phyloP scores from a whole-genome alignment of 2,329 filamentous ascomycete species.

The Aspergillus eucalypticola region DNA sequence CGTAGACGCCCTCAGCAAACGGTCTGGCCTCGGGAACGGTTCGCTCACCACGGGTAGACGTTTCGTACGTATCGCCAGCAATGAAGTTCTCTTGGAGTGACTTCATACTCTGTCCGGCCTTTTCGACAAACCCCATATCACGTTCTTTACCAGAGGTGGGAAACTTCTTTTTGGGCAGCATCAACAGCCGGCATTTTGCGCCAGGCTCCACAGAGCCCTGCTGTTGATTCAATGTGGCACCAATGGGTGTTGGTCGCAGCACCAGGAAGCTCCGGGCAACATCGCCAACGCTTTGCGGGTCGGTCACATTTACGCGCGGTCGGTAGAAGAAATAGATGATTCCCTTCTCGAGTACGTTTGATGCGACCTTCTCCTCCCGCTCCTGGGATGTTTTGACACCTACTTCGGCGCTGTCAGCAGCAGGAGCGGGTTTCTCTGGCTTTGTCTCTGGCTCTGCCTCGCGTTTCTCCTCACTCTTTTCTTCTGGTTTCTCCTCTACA shows the following conservation, averaged over 20 bases:
- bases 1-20: conserved; percentile 83
- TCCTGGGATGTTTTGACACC: conserved; percentile 54
- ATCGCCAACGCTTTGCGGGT: conserved; percentile 69
- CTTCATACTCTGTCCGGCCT: conserved; percentile 64
- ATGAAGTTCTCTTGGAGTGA: conserved; percentile 74
- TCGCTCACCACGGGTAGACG: conserved; percentile 71
- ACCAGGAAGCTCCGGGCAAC: conserved; percentile 78
- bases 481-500: conserved; percentile 12
- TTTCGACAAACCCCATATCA: conserved; percentile 83
- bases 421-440: conserved; percentile 12
- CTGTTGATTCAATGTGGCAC: conserved; percentile 62
- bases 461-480: conserved; percentile 12
- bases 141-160: conserved; percentile 68
- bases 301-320: conserved; percentile 70
- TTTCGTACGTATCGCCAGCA: conserved; percentile 66
- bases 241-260: conserved; percentile 68
- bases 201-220: conserved; percentile 57
- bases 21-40: conserved; percentile 70
- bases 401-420: conserved; percentile 27
- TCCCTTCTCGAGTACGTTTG: conserved; percentile 78
- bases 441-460: conserved; percentile 18
- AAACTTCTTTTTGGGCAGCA: conserved; percentile 81
- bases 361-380: conserved; percentile 54
- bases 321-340: conserved; percentile 90
- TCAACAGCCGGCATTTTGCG: conserved; percentile 69